A percentile compares a stretch with the other conserved stretches of the same genome.
These are phyloP conservation scores for Plectosphaerella plurivora DNA, from an alignment of 2,329 filamentous ascomycete species.

Conservation along the genomic window DNA sequence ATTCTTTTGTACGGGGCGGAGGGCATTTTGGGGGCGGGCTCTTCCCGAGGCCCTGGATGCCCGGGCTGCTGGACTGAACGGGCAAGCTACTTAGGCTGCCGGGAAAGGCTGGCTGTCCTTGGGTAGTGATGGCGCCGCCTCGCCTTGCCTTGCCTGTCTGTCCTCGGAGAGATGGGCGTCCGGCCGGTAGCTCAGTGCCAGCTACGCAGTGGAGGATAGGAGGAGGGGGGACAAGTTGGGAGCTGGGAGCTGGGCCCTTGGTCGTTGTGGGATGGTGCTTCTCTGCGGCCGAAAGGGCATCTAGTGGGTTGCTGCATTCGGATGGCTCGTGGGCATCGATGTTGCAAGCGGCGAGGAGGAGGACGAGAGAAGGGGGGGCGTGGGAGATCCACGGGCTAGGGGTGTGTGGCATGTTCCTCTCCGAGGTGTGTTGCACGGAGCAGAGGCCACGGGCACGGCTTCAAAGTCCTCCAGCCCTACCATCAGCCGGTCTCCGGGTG, in stretches of 20 bases:
- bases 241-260: constrained; percentile 5
- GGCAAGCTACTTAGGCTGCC: no score
- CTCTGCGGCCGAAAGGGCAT: constrained; percentile 12
- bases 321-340: constrained; percentile 1
- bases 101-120: no score
- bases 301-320: constrained; percentile 15
- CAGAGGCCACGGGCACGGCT: not conserved
- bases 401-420: not conserved
- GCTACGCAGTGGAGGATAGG: no score
- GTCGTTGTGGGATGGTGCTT: constrained; percentile 12
- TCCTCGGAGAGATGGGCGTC: no score
- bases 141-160: not conserved
- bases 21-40: not conserved
- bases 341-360: constrained; percentile 10
- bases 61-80: no score
- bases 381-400: not conserved
- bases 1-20: constrained; percentile 4
- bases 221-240: not conserved
- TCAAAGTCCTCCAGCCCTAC: not conserved
- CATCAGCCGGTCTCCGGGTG: not conserved
- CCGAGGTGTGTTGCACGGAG: no score
- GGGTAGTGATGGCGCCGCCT: not conserved
- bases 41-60: no score
- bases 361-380: not conserved
- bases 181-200: no score